Conservation (phyloP, 192 early-diverging fungal species). For the Entomortierella lignicola region DNA sequence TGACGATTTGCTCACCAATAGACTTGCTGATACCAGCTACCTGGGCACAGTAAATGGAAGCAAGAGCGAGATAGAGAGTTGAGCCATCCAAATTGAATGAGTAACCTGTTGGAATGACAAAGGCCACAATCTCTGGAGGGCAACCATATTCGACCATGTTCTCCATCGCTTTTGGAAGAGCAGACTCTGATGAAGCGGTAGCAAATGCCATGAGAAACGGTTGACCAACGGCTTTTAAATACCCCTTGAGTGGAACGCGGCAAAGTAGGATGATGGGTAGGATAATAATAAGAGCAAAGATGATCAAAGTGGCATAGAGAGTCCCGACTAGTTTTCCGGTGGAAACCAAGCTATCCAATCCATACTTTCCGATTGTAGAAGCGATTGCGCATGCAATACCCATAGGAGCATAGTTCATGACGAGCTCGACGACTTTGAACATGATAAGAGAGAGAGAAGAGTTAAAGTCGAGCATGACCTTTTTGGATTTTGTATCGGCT, state of each 20-base stretch:
- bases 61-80: conserved; percentile 77
- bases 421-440: conserved; percentile 70
- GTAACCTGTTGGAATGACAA: conserved; percentile 79
- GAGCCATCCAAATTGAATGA: conserved; percentile 85
- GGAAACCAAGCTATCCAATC: conserved; percentile 64
- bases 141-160: conserved; percentile 75
- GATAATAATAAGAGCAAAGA: conserved; percentile 69
- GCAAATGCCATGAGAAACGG: conserved; percentile 81
- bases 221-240: conserved; percentile 60
- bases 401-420: conserved; percentile 77
- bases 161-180: conserved; percentile 77
- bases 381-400: conserved; percentile 74
- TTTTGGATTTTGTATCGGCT: conserved; percentile 53
- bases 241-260: conserved; percentile 67
- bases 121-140: conserved; percentile 71
- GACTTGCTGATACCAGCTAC: conserved; percentile 61
- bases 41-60: conserved; percentile 78
- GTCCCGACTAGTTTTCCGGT: conserved; percentile 76
- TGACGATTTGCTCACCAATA: conserved; percentile 68
- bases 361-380: conserved; percentile 68
- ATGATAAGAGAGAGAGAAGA: conserved; percentile 67
- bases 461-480: conserved; percentile 66
- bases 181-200: conserved; percentile 80
- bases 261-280: conserved; percentile 67
- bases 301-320: conserved; percentile 67